A percentile compares a stretch with the other conserved stretches of the same genome.
These are phyloP conservation scores for Magnolia sinica DNA, from an alignment of 164 flowering plant species.

Conservation along the genomic window DNA sequence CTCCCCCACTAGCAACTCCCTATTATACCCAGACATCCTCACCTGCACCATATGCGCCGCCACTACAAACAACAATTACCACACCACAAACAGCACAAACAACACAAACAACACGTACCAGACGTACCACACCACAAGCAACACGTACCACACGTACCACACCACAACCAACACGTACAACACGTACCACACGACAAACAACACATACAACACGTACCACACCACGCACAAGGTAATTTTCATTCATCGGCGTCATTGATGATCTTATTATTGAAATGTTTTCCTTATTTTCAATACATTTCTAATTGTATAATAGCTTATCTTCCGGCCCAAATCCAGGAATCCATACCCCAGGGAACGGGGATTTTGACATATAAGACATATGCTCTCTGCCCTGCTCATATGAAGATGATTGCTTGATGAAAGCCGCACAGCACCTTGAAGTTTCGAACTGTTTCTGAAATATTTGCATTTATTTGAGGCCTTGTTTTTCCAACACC, in stretches of 20 bases:
- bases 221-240: constrained; percentile 44
- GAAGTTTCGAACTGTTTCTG: not conserved
- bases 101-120: too few relatives aligned
- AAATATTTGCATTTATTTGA: not conserved
- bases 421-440: not conserved
- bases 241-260: not conserved
- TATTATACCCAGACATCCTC: constrained; percentile 59
- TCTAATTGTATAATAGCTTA: not conserved
- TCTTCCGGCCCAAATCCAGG: constrained; percentile 31
- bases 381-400: not conserved
- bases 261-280: not conserved
- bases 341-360: constrained; percentile 35
- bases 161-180: too few relatives aligned
- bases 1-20: constrained; percentile 31
- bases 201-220: too few relatives aligned
- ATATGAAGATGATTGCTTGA: not conserved
- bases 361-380: constrained; percentile 2
- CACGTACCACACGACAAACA: too few relatives aligned
- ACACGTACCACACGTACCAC: too few relatives aligned
- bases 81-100: too few relatives aligned
- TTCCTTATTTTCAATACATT: not conserved
- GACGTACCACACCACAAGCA: too few relatives aligned
- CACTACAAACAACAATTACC: constrained; percentile 34
- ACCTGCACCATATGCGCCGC: constrained; percentile 45
- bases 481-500: not conserved